Evolutionary conservation across 2,329 filamentous ascomycete species (phyloP).

Genomic region (Microascus cirrosus): DNA sequence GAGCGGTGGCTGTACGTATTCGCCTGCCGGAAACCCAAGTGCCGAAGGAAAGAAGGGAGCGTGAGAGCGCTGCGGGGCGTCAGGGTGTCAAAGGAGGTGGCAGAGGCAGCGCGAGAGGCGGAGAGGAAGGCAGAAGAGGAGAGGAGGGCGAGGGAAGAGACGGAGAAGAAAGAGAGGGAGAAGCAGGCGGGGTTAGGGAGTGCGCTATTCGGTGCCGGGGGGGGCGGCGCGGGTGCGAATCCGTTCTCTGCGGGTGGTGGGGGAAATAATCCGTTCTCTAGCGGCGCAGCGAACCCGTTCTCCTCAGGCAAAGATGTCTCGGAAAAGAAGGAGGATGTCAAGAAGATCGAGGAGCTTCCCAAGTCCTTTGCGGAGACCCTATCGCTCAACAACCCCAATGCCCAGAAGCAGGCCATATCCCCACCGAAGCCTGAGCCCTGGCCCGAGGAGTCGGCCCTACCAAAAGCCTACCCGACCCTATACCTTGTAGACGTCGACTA

Average conservation of each 20-base stretch:
- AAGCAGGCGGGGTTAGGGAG: conserved; percentile 45
- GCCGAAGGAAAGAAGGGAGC: conserved; percentile 72
- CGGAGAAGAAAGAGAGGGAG: conserved; percentile 21
- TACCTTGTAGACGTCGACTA: conserved; percentile 84
- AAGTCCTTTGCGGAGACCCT: conserved; percentile 66
- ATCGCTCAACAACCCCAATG: conserved; percentile 50
- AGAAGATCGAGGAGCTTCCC: conserved; percentile 25
- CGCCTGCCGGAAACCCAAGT: conserved; percentile 65
- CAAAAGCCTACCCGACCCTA: conserved; percentile 61
- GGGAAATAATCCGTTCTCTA: conserved; percentile 31
- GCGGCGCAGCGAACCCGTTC: conserved; percentile 3
- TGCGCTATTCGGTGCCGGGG: conserved; percentile 55
- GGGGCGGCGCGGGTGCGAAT: conserved; percentile 32
- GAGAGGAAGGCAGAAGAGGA: conserved; percentile 20
- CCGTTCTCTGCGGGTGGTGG: conserved; percentile 44
- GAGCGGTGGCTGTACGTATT: conserved; percentile 84
- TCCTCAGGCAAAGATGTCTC: conserved; percentile 19
- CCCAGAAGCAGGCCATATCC: conserved; percentile 14
- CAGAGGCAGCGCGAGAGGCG: conserved; percentile 12
- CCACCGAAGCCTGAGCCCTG: conserved; percentile 55
- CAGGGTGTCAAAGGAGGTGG: conserved; percentile 36
- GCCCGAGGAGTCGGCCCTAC: conserved; percentile 56
- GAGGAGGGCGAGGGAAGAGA: conserved; percentile 19
- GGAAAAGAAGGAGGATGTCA: conserved; percentile 11
- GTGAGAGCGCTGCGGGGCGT: conserved; percentile 65